Base-by-base conservation (phyloP, 495 filamentous ascomycete species). In the Tuber indicum region DNA sequence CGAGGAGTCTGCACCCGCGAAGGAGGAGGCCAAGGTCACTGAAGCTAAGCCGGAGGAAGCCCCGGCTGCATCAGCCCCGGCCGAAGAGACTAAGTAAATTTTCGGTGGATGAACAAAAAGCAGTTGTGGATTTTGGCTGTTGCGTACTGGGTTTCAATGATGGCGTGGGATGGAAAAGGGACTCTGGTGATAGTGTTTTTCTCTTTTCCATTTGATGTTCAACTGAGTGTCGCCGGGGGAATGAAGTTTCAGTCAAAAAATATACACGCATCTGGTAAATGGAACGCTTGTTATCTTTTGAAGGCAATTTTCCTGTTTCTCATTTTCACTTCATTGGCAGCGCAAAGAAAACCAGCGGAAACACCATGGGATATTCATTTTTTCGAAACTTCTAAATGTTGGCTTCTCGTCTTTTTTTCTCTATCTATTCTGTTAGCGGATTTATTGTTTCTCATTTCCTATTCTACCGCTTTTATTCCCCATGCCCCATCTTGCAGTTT, bases 1-100 rank as follows among this genome's bases (percentile, higher is more conserved):
- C 76, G 96, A 98, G 83, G 87, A 86, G 81, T 86, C 89, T 73
- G 82, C 85, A 72, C 85, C 87, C 76, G 84, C 87, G 17, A 88
- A 91, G 84, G 88, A 92, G 84, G 87, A 88, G 83, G 87, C 91
- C 76, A 91, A 92, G 80, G 85, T 90, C 77, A 87, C 90, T 77
- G 85, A 86, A 74, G 84, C 86, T 42, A 85, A 88, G 62, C 85
- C 86, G 66, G 85, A 86, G 74, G 82, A 84, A 46, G 79, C 84
- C 43, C 81, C 85, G 71, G 85, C 82, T 76, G 72, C 76, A 19
- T 75, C 82, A 46, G 71, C 80, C 47, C 26, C 58, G 14, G 71
- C 84, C 72, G 84, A 85, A 81, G 81, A 83, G 39, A 72, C 81
- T 32, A 83, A 84, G 76, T 84, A 84, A 76, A 78, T 75, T 8